Conservation (phyloP, 2,329 filamentous ascomycete species). For the Fusarium ambrosium region DNA sequence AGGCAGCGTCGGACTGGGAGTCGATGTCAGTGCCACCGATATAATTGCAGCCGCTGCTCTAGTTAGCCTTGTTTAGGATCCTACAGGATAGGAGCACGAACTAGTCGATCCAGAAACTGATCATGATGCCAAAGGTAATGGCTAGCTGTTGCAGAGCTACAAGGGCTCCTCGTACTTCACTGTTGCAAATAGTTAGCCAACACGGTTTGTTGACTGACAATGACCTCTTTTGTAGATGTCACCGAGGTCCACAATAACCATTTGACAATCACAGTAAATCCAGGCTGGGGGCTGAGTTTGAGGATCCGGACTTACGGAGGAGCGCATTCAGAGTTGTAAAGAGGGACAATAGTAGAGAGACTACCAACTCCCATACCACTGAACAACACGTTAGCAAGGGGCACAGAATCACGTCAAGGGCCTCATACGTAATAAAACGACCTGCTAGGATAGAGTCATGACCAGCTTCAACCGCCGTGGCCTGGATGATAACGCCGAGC, state of each 20-base stretch:
- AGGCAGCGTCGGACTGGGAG: slow-evolving; percentile 57
- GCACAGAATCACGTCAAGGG: not conserved
- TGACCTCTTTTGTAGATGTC: not conserved
- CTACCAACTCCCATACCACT: slow-evolving; percentile 60
- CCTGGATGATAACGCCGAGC: slow-evolving; percentile 61
- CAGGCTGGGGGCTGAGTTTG: not conserved
- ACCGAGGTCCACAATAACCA: not conserved
- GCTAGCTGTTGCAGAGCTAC: slow-evolving; percentile 59
- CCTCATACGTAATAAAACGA: not conserved
- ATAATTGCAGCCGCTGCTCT: slow-evolving; percentile 54
- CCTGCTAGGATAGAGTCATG: slow-evolving; percentile 53
- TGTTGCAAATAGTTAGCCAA: not conserved
- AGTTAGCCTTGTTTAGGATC: not conserved
- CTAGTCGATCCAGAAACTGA: slow-evolving; percentile 60
- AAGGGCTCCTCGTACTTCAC: slow-evolving; percentile 61
- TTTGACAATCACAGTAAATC: not conserved
- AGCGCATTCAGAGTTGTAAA: slow-evolving; percentile 63
- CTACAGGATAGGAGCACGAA: slow-evolving; percentile 49
- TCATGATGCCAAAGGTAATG: slow-evolving; percentile 59
- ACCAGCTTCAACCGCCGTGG: slow-evolving; percentile 55
- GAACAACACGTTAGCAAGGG: not conserved
- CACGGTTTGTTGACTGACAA: not conserved
- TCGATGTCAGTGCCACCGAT: slow-evolving; percentile 43
- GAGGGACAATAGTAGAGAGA: slow-evolving; percentile 56
- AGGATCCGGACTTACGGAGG: slow-evolving; percentile 49